Evolutionary conservation across 495 filamentous ascomycete species (phyloP).

Genomic region (Annulohypoxylon nitens): DNA sequence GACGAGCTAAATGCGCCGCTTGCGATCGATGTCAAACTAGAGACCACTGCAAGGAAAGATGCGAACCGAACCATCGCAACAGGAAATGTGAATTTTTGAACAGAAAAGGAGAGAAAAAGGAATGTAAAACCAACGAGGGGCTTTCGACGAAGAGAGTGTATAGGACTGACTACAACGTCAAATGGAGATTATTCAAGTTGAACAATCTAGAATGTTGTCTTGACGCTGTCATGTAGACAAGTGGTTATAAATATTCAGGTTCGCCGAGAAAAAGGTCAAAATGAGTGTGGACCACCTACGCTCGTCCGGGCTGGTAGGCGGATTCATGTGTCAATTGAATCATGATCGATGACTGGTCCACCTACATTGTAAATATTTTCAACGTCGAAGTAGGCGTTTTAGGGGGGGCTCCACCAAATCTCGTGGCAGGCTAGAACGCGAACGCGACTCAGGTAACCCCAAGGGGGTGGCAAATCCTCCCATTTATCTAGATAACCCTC

Average conservation of each 20-base stretch:
- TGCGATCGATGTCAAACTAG: slow-evolving; percentile 15
- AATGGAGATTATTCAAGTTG: neutral
- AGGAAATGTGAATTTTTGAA: neutral
- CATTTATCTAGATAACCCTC: slow-evolving; percentile 10
- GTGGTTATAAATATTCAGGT: slow-evolving; percentile 14
- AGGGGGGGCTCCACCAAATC: slow-evolving; percentile 9
- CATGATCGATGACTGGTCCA: slow-evolving; percentile 16
- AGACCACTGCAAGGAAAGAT: slow-evolving; percentile 12
- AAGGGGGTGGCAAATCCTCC: slow-evolving; percentile 14
- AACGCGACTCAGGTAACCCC: slow-evolving; percentile 29
- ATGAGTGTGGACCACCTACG: slow-evolving; percentile 7
- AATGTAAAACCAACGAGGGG: neutral
- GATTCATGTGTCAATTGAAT: slow-evolving; percentile 21
- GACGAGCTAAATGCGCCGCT: slow-evolving; percentile 36
- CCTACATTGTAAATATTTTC: slow-evolving; percentile 10
- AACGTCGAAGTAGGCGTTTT: slow-evolving; percentile 5
- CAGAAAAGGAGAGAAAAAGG: neutral
- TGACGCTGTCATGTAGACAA: neutral
- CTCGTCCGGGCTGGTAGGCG: slow-evolving; percentile 15
- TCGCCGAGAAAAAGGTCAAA: neutral
- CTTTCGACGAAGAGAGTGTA: neutral
- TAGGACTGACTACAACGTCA: neutral
- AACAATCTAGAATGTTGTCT: neutral
- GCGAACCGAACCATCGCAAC: slow-evolving; percentile 29
- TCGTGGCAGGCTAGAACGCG: slow-evolving; percentile 12